Percentiles rank a stretch among this genome's conserved stretches.
phyloP scores from a whole-genome alignment of 345 rosid species.

The Psidium guajava region DNA sequence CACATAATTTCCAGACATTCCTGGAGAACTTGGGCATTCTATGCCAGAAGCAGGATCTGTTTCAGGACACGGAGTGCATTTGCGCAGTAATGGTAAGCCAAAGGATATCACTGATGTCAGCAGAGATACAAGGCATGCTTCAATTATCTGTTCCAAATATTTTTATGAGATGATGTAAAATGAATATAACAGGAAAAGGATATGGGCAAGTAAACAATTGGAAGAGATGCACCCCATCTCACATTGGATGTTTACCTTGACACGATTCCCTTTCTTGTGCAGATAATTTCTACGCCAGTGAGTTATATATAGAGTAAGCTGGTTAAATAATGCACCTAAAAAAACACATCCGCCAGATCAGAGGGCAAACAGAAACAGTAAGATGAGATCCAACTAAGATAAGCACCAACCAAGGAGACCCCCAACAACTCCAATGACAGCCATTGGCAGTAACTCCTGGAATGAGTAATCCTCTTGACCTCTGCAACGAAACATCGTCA shows the following conservation, averaged over 20 bases:
- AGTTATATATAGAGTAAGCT: slow-evolving; percentile 72
- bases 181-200: neutral
- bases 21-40: slow-evolving; percentile 87
- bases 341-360: neutral
- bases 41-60: slow-evolving; percentile 58
- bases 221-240: neutral
- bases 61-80: slow-evolving; percentile 88
- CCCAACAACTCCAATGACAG: slow-evolving; percentile 87
- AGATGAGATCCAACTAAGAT: neutral
- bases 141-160: slow-evolving; percentile 52
- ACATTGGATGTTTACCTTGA: slow-evolving; percentile 39
- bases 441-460: slow-evolving; percentile 91
- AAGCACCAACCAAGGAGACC: slow-evolving; percentile 69
- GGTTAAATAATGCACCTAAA: slow-evolving; percentile 91
- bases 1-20: slow-evolving; percentile 92
- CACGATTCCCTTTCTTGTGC: slow-evolving; percentile 78
- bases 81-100: slow-evolving; percentile 83
- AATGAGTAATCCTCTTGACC: slow-evolving; percentile 97
- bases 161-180: neutral
- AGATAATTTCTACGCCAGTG: slow-evolving; percentile 82
- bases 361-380: neutral
- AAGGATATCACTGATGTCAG: slow-evolving; percentile 83
- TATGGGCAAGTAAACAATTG: neutral
- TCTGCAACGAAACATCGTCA: slow-evolving; percentile 21
- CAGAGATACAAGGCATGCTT: slow-evolving; percentile 89